Base-by-base conservation (phyloP, 2,329 filamentous ascomycete species). In the Ceratocystis huliohia region DNA sequence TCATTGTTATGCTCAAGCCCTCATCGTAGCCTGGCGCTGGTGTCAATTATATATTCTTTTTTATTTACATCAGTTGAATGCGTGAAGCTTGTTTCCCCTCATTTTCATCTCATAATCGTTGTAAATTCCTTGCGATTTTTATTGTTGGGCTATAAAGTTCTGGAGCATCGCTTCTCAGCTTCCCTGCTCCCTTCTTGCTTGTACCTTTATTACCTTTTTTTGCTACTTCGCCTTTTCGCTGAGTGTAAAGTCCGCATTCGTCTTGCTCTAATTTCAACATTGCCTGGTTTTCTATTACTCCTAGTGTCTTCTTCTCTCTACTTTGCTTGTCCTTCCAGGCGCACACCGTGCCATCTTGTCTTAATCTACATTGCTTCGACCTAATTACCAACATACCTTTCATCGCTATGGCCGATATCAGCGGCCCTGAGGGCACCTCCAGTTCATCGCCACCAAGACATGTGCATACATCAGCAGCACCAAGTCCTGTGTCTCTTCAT, bases 1-100 rank as follows among this genome's bases (percentile, higher is more conserved):
- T 63, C 61, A 63, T 63, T 48, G 61, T 28, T 33, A 41, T 46
- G 41, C 44, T 25, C 15, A 62, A 48, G 56, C 56, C 28, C 50
- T 25, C 56, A 59, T 59, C 13, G 33, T 59, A 59, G 56, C 56
- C 48, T 33, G 25, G 25, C 25, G 56, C 56, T 33, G 25, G 56
- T 30, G 56, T 15, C 30, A 8, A n/a, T 59, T 33, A 45, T 62
- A 44, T 37, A 13, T 22, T 17, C 45, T 46, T 15, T 41, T 15
- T 3, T 33, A 1, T 33, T 41, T 41, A 41, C 37, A 5, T 41
- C 4, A 41, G 37, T 41, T 20, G 20, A 30, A 45, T 46, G 5
- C 33, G 30, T 59, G 56, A 59, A 59, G 56, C 28, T 46, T 17
- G 15, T 33, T 63, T 63, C n/a, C 45, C 61, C 41, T 48, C 45